Base-by-base conservation (phyloP, 1,284 basidiomycete species). In the Phellopilus nigrolimitatus region DNA sequence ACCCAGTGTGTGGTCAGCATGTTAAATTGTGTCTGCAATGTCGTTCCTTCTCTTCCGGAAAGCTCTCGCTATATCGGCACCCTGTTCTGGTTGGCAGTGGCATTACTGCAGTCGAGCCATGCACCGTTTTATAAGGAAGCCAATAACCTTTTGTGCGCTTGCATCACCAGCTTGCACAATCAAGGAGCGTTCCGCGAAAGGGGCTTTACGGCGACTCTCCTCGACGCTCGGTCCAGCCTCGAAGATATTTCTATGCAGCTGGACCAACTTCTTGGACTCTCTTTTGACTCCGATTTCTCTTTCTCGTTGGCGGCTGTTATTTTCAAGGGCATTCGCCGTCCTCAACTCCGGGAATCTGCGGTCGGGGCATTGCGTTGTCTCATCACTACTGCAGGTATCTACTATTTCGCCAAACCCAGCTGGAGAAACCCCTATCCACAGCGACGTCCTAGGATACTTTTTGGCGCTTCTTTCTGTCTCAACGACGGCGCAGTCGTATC, bases 41-140 rank as follows among this genome's bases (percentile, higher is more conserved):
- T 93, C 50, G 78, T 91, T 5, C 82, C 86, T 12, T 82, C 82
- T 9, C 71, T 92, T 8, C 70, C 78, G 1, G 69, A 76, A 40
- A 75, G 81, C 45, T 90, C 88, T 33, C 76, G 88, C 52, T 92
- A 92, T 65, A 70, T 88, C 6, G 69, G 76, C 15, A 80, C 81
- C 54, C 71, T 94, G 12, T 91, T 93, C 69, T 94, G 92, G 91
- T 71, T 94, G 7, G 88, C 87, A 1, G 82, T 94, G 27, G 83
- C 84, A 17, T 72, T 94, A 17, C 74, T 94, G 9, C 84, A 92
- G 65, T 82, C 84, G 12, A 82, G 85, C 49, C 81, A 88, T 61
- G 75, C 84, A 46, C 76, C 81, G 4, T 79, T 91, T 56, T 93
- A 88, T 59, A 71, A 75, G 21, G 88, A 89, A 63, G 84, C 86